Conservation (phyloP, 2,329 filamentous ascomycete species). For the Aspergillus aculeatinus region DNA sequence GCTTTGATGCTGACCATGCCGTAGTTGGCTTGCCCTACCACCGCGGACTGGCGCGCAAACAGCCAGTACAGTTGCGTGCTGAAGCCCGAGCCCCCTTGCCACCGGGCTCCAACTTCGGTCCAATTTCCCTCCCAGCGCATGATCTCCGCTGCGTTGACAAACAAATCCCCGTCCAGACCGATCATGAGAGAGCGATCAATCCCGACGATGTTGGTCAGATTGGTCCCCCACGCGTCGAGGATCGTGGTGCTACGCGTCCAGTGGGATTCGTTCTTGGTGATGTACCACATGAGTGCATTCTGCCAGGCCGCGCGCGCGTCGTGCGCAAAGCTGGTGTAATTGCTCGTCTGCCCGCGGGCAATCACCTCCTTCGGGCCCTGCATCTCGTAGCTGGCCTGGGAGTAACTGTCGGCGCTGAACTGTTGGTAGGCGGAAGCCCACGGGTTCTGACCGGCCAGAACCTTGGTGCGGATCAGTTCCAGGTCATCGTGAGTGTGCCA, state of each 20-base stretch:
- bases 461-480: not conserved
- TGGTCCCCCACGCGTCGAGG: slow-evolving; percentile 31
- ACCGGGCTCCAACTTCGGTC: slow-evolving; percentile 36
- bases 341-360: not conserved
- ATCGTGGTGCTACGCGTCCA: slow-evolving; percentile 38
- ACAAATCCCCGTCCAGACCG: slow-evolving; percentile 41
- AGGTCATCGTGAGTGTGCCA: not conserved
- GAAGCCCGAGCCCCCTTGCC: slow-evolving; percentile 40
- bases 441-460: not conserved
- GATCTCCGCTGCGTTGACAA: slow-evolving; percentile 47
- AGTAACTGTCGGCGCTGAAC: not conserved
- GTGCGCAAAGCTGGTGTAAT: not conserved
- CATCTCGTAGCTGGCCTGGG: not conserved
- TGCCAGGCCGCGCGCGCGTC: slow-evolving; percentile 1
- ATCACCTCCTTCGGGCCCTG: not conserved
- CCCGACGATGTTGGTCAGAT: slow-evolving; percentile 17
- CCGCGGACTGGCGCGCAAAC: slow-evolving; percentile 40
- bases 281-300: slow-evolving; percentile 32
- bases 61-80: slow-evolving; percentile 45
- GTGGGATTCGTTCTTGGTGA: slow-evolving; percentile 38
- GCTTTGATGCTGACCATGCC: slow-evolving; percentile 44
- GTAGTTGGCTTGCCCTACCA: slow-evolving; percentile 46
- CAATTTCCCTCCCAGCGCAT: slow-evolving; percentile 47
- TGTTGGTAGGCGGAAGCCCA: not conserved
- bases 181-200: slow-evolving; percentile 36